phyloP scores from a whole-genome alignment of 352 stramenopile species.

The Pythium dissotocum region DNA sequence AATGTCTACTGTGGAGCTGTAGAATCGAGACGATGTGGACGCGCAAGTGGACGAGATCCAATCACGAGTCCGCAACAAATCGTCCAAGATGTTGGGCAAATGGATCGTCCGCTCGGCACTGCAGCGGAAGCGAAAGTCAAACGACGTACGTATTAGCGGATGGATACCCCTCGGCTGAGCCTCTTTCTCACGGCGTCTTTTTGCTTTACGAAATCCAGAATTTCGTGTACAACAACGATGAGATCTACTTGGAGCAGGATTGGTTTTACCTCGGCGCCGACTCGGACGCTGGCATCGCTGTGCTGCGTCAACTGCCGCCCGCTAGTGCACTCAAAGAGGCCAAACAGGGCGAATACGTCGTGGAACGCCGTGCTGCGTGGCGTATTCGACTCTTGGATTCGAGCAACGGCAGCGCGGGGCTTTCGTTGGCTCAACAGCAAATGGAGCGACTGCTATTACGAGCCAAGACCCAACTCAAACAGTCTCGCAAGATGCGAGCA shows the following conservation, averaged over 20 bases:
- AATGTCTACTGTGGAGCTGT: not conserved
- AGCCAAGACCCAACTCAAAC: constrained; percentile 75
- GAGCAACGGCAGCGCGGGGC: constrained; percentile 57
- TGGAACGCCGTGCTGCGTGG: constrained; percentile 69
- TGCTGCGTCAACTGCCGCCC: constrained; percentile 61
- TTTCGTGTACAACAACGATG: constrained; percentile 84
- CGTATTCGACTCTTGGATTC: constrained; percentile 70
- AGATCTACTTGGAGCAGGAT: constrained; percentile 82
- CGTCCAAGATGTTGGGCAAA: constrained; percentile 70
- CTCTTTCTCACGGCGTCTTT: not conserved
- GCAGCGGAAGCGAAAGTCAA: constrained; percentile 36
- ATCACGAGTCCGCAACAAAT: constrained; percentile 77
- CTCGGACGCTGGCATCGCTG: constrained; percentile 56
- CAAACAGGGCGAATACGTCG: constrained; percentile 54
- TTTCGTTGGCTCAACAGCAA: constrained; percentile 75
- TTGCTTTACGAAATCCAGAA: constrained; percentile 32
- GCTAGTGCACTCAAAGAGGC: constrained; percentile 12
- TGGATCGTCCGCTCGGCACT: constrained; percentile 77
- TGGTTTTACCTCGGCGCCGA: constrained; percentile 83
- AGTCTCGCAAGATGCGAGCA: constrained; percentile 68
- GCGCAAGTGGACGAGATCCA: constrained; percentile 80
- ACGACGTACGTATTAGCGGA: constrained; percentile 41
- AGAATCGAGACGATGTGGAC: constrained; percentile 71
- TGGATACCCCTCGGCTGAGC: too few relatives aligned
- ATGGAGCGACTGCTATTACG: constrained; percentile 76